phyloP scores from a whole-genome alignment of 2,329 filamentous ascomycete species.

The Cordyceps javanica region DNA sequence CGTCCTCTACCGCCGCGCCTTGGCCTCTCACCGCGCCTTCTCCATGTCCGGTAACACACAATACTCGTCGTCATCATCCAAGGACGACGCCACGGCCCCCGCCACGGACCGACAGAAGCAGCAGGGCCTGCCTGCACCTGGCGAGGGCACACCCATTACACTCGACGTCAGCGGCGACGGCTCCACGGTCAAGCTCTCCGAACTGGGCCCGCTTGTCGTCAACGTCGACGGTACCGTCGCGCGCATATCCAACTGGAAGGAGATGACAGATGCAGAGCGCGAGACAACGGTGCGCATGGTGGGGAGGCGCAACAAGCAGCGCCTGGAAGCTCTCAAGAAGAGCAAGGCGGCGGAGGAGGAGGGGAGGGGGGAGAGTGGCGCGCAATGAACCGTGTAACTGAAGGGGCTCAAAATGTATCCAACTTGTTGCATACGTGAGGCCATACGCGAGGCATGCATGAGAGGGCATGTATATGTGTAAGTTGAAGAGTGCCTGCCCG shows the following conservation, averaged over 20 bases:
- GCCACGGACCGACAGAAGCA: background rate
- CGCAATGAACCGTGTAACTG: background rate
- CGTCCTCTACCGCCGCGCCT: background rate
- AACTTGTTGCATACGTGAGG: too few species aligned
- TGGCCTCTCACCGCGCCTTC: background rate
- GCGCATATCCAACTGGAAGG: slow-evolving; percentile 65
- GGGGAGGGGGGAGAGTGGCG: background rate
- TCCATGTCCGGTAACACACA: background rate
- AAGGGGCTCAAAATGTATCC: background rate
- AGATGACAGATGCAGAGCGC: slow-evolving; percentile 64
- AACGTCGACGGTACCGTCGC: slow-evolving; percentile 66
- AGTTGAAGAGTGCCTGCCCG: too few species aligned
- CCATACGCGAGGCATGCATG: too few species aligned
- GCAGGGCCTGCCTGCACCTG: slow-evolving; percentile 23
- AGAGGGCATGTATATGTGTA: too few species aligned
- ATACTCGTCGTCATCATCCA: background rate
- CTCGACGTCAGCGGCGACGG: slow-evolving; percentile 28
- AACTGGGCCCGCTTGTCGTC: slow-evolving; percentile 67
- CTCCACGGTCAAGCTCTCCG: slow-evolving; percentile 52
- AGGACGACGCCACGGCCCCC: background rate
- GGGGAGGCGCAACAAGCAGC: slow-evolving; percentile 60
- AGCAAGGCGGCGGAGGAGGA: slow-evolving; percentile 12
- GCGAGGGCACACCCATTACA: slow-evolving; percentile 17
- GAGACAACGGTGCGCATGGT: slow-evolving; percentile 61
- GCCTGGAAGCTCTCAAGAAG: slow-evolving; percentile 46